Conservation (phyloP, 768 basidiomycete species). For the Nidularia pulvinata region DNA sequence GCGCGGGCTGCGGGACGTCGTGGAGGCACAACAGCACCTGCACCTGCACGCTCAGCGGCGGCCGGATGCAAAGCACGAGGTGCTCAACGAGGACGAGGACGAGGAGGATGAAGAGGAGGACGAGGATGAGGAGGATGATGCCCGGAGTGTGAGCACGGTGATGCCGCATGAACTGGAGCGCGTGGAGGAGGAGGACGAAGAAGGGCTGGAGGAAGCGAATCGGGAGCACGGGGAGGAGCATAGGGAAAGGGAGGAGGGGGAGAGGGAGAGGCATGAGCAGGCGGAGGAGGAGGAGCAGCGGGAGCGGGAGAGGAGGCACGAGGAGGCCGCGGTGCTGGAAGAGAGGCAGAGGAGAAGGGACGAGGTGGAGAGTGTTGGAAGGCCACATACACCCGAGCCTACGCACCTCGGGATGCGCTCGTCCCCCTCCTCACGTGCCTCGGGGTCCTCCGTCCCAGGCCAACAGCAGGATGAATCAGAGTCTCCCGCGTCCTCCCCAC, state of each 20-base stretch:
- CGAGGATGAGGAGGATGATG: slow-evolving; percentile 72
- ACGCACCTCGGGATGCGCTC: slow-evolving; percentile 33
- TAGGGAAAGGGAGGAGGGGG: slow-evolving; percentile 6
- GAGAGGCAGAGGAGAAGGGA: slow-evolving; percentile 27
- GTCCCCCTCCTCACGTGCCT: background rate
- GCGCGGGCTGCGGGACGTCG: slow-evolving; percentile 63
- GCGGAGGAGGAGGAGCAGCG: slow-evolving; percentile 18
- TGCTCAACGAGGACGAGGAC: slow-evolving; percentile 18
- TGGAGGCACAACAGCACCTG: slow-evolving; percentile 65
- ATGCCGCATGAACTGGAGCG: slow-evolving; percentile 68
- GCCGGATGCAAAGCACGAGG: slow-evolving; percentile 1
- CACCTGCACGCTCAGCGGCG: too few relatives aligned
- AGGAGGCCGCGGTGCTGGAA: slow-evolving; percentile 42
- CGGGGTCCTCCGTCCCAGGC: slow-evolving; percentile 7
- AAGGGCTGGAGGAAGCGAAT: slow-evolving; percentile 31
- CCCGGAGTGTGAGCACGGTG: slow-evolving; percentile 71
- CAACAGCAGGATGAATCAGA: too few relatives aligned
- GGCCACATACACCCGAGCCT: slow-evolving; percentile 84
- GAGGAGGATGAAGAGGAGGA: slow-evolving; percentile 29
- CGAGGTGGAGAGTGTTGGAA: slow-evolving; percentile 36
- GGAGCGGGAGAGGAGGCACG: slow-evolving; percentile 42
- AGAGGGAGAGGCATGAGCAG: slow-evolving; percentile 6
- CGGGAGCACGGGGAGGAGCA: slow-evolving; percentile 5
- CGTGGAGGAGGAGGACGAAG: slow-evolving; percentile 78
- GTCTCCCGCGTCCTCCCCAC: too few relatives aligned